Evolutionary conservation across 2,329 filamentous ascomycete species (phyloP).

Genomic region (Cladosporium austrohemisphaericum): DNA sequence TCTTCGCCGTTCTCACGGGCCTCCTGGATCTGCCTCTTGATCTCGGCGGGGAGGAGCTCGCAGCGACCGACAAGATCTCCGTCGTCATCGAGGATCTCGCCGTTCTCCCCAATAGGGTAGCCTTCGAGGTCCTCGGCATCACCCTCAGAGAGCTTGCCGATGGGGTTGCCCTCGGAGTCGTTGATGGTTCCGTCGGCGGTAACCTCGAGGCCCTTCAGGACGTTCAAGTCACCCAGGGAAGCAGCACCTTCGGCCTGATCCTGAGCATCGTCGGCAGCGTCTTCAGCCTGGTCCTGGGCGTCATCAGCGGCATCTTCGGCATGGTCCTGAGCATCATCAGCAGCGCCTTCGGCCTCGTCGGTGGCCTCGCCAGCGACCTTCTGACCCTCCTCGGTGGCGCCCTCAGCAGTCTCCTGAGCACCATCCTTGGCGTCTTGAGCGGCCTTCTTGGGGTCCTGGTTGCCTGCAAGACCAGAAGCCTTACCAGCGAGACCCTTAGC

Average conservation of each 20-base stretch:
- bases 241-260: conserved; percentile 24
- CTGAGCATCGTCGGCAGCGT: conserved; percentile 19
- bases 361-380: conserved; percentile 35
- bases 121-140: conserved; percentile 51
- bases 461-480: conserved; percentile 45
- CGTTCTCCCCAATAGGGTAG: conserved; percentile 51
- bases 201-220: conserved; percentile 51
- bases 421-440: conserved; percentile 34
- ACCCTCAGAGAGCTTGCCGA: conserved; percentile 50
- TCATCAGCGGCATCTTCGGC: conserved; percentile 27
- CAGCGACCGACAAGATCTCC: conserved; percentile 53
- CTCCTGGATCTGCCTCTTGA: conserved; percentile 40
- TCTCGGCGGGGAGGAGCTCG: conserved; percentile 46
- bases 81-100: conserved; percentile 54
- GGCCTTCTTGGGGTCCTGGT: conserved; percentile 38
- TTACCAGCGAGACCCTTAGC: conserved; percentile 46
- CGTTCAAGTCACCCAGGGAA: conserved; percentile 37
- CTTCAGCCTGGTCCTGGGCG: conserved; percentile 23
- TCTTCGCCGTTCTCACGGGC: conserved; percentile 36
- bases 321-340: conserved; percentile 28
- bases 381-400: conserved; percentile 30
- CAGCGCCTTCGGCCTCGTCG: conserved; percentile 28
- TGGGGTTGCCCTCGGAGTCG: conserved; percentile 47
- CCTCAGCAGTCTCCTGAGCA: conserved; percentile 30
- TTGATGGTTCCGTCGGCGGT: conserved; percentile 53